Conservation (phyloP, 805 yeast genomes). For the Yamadazyma laniorum region DNA sequence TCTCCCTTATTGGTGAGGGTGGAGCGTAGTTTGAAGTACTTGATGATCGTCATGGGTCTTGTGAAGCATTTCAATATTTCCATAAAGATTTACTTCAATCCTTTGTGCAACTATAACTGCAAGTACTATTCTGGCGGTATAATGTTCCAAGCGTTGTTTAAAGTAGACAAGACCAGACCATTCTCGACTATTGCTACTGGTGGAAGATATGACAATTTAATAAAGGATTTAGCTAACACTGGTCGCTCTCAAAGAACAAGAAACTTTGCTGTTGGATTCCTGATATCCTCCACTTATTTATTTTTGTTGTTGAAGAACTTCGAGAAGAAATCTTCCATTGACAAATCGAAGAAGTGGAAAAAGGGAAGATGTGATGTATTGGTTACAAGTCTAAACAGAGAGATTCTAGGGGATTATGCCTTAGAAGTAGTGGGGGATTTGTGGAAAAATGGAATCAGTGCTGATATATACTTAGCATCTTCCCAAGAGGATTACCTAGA, state of each 20-base stretch:
- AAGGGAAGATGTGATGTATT: slow-evolving; percentile 73
- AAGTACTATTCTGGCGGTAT: slow-evolving; percentile 76
- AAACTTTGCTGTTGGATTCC: slow-evolving; percentile 76
- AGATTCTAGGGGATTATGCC: slow-evolving; percentile 57
- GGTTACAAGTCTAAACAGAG: slow-evolving; percentile 63
- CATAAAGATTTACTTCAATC: slow-evolving; percentile 62
- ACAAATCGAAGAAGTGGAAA: slow-evolving; percentile 24
- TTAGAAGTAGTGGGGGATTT: slow-evolving; percentile 59
- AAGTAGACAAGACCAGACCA: slow-evolving; percentile 49
- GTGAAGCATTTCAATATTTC: slow-evolving; percentile 59
- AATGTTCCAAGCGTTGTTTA: slow-evolving; percentile 84
- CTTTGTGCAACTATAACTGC: slow-evolving; percentile 80
- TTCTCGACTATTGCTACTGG: slow-evolving; percentile 75
- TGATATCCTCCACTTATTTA: slow-evolving; percentile 55
- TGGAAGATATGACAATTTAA: slow-evolving; percentile 83
- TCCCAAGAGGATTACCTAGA: slow-evolving; percentile 61
- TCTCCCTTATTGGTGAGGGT: slow-evolving; percentile 61
- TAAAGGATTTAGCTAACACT: slow-evolving; percentile 60
- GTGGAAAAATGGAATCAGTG: slow-evolving; percentile 78
- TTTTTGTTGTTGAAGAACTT: slow-evolving; percentile 35
- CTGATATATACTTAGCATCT: slow-evolving; percentile 51
- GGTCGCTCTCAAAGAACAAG: slow-evolving; percentile 24
- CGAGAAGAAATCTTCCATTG: slow-evolving; percentile 13
- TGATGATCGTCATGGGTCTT: slow-evolving; percentile 56
- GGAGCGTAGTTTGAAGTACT: slow-evolving; percentile 60